phyloP scores from a whole-genome alignment of 148 eudicot species.

The Pouteria glomerata region DNA sequence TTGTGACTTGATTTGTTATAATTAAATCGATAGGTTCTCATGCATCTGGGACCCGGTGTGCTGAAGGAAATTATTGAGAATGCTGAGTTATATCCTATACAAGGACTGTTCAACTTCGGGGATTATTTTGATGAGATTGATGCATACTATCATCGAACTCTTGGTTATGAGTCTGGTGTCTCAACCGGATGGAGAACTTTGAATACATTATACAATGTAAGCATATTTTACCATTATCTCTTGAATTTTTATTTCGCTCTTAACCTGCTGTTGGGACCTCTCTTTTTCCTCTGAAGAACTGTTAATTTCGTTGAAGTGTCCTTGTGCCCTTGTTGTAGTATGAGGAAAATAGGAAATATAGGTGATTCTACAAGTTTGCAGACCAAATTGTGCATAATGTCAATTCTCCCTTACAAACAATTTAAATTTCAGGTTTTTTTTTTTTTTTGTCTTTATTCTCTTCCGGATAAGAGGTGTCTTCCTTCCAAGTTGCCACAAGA shows the following conservation, averaged over 20 bases:
- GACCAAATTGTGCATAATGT: background rate
- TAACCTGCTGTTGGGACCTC: no score
- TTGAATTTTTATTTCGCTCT: background rate
- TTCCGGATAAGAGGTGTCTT: background rate
- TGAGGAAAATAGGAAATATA: background rate
- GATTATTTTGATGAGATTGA: slow-evolving; percentile 73
- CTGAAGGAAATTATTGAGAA: slow-evolving; percentile 61
- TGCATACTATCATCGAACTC: slow-evolving; percentile 67
- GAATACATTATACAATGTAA: slow-evolving; percentile 72
- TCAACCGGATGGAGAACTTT: slow-evolving; percentile 88
- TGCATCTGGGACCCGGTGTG: slow-evolving; percentile 57
- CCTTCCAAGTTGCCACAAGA: background rate
- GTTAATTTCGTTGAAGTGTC: background rate
- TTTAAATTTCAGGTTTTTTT: background rate
- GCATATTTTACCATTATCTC: slow-evolving; percentile 8
- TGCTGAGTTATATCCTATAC: slow-evolving; percentile 87
- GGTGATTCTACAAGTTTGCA: background rate
- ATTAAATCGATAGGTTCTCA: slow-evolving; percentile 57
- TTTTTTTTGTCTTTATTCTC: background rate
- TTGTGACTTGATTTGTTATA: slow-evolving; percentile 12
- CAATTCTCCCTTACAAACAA: background rate
- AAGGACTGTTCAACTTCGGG: slow-evolving; percentile 65
- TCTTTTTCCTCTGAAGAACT: background rate
- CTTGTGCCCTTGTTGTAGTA: background rate
- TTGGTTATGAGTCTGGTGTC: slow-evolving; percentile 70